Base-by-base conservation (phyloP, 2,329 filamentous ascomycete species). In the Fusarium sp. region DNA sequence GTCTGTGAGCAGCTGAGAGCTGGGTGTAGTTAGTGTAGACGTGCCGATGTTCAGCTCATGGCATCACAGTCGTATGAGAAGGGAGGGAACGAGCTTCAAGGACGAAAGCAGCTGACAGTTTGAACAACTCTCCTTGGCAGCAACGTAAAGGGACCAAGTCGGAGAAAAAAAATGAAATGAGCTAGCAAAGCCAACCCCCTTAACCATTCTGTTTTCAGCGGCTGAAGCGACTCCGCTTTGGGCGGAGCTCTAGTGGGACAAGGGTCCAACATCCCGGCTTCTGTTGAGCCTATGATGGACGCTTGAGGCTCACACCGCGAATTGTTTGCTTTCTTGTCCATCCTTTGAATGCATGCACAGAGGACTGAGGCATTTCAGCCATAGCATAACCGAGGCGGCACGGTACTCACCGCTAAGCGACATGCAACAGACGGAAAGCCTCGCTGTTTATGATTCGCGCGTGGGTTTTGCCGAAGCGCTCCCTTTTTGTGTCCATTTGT, bases 131-230 rank as follows among this genome's bases (percentile, higher is more conserved):
- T 30, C 27, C 50, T 54, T 54, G 50, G 50, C 50, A 20, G 27
- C 50, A 33, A 54, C 50, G 25, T 30, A 52, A 52, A 52, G 25
- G 47, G 25, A 27, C 47, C 47, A 54, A 54, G 50, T 32, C 50
- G 27, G 50, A 32, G 50, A 52, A 54, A 54, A 52, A 52, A 54
- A 54, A 20, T 33, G 30, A 54, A 33, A 54, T 54, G 50, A 32
- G 50, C 50, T 54, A 54, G 50, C 50, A 54, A 54, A 54, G n/a
- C 30, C 50, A 54, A 54, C 50, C 50, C 47, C 47, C 50, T 54
- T 54, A 54, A 54, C 50, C 50, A 54, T 54, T 32, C 50, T 32
- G 50, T 54, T 54, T 54, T 33, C 50, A 54, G 50, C 50, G 50
- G 47, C 27, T 33, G 17, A 54, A 54, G 17, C 50, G 50, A 30